phyloP scores from a whole-genome alignment of 2,329 filamentous ascomycete genomes.

The Hysterium pulicare region DNA sequence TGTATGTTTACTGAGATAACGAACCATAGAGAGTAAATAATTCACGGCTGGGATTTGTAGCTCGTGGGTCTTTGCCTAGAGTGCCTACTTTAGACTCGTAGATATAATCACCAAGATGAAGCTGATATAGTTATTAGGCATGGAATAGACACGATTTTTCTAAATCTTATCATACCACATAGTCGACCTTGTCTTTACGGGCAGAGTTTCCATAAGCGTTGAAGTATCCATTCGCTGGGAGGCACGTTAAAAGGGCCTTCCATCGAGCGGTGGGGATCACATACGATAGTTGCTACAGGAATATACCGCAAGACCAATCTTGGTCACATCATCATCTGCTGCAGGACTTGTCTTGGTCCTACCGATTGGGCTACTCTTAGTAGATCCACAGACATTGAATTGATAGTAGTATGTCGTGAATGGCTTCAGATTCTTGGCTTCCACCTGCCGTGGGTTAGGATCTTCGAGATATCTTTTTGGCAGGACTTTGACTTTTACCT shows the following conservation, averaged over 20 bases:
- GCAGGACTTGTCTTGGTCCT: constrained; percentile 67
- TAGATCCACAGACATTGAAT: constrained; percentile 64
- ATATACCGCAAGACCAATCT: constrained; percentile 64
- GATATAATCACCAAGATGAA: constrained; percentile 44
- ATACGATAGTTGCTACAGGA: constrained; percentile 66
- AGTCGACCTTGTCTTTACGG: constrained; percentile 40
- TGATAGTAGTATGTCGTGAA: constrained; percentile 69
- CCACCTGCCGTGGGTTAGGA: constrained; percentile 49
- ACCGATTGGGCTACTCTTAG: constrained; percentile 60
- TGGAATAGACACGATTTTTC: constrained; percentile 23
- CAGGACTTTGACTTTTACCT: constrained; percentile 42
- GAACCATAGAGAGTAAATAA: constrained; percentile 43
- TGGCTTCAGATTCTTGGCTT: constrained; percentile 59
- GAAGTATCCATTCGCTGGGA: constrained; percentile 48
- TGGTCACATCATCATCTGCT: constrained; percentile 53
- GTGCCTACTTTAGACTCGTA: constrained; percentile 41
- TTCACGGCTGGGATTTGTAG: constrained; percentile 34
- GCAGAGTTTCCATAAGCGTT: constrained; percentile 46
- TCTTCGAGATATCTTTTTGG: not conserved
- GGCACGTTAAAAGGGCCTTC: not conserved
- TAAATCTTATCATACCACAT: constrained; percentile 30
- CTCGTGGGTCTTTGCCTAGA: constrained; percentile 34
- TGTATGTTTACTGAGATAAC: no score
- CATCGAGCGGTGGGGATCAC: no score
- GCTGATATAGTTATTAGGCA: constrained; percentile 45